Conservation (phyloP, 75 land plant genomes). For the Chamaecyparis obtusa region DNA sequence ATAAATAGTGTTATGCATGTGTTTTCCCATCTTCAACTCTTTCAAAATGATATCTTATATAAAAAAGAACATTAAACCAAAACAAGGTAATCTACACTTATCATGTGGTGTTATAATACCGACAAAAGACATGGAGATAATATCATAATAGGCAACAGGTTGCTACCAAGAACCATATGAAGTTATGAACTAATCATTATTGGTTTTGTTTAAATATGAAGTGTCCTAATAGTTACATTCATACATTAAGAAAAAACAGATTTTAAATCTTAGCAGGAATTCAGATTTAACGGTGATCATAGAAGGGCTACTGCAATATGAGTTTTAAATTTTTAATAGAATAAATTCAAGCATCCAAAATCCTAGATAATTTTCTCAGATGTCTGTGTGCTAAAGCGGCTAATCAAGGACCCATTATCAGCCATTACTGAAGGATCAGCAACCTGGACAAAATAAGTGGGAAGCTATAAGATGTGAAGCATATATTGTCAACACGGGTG, state of each 20-base stretch:
- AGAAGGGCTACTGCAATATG: background rate
- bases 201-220: background rate
- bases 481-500: background rate
- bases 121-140: background rate
- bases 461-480: background rate
- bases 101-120: background rate
- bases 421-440: slow-evolving; percentile 1
- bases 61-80: background rate
- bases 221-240: background rate
- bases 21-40: background rate
- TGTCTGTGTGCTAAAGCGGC: background rate
- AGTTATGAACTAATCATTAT: background rate
- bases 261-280: background rate
- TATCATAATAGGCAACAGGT: background rate
- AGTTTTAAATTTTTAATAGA: background rate
- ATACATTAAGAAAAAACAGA: background rate
- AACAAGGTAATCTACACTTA: background rate
- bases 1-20: background rate
- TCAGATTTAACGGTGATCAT: background rate
- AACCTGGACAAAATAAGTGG: background rate
- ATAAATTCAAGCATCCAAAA: background rate
- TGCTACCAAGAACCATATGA: background rate
- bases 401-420: background rate
- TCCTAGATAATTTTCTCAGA: background rate
- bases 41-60: background rate